These are phyloP conservation scores for Cubamyces sp. DNA, from an alignment of 768 basidiomycete species.

Conservation along the genomic window DNA sequence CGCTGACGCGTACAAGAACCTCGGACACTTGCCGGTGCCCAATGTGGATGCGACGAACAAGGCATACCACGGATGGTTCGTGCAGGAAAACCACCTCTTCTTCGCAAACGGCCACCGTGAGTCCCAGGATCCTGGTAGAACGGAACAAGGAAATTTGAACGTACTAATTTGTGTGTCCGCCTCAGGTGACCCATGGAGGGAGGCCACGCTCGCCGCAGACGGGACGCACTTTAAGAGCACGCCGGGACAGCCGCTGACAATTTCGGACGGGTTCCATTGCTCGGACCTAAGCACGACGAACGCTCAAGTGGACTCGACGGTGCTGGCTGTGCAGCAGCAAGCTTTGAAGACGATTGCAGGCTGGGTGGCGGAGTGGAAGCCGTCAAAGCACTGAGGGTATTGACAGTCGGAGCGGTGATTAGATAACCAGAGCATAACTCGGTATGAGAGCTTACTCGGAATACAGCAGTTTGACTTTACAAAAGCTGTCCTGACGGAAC, in stretches of 20 bases:
- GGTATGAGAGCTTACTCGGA: no score
- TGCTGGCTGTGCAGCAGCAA: conserved; percentile 56
- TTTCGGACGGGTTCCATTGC: conserved; percentile 69
- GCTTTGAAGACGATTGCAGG: conserved; percentile 54
- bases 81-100: conserved; percentile 59
- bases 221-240: conserved; percentile 51
- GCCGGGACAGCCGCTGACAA: conserved; percentile 55
- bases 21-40: conserved; percentile 43
- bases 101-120: conserved; percentile 71
- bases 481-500: no score
- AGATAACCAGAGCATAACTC: no score
- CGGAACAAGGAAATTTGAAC: background rate
- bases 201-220: conserved; percentile 67
- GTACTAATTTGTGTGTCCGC: background rate
- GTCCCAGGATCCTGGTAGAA: conserved; percentile 30
- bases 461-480: no score
- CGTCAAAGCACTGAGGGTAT: conserved; percentile 15
- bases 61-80: conserved; percentile 66
- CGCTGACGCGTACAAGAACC: conserved; percentile 54
- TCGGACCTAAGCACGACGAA: conserved; percentile 55
- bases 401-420: no score
- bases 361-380: conserved; percentile 53
- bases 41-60: conserved; percentile 48
- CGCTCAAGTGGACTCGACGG: conserved; percentile 51
- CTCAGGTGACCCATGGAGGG: conserved; percentile 76